Percentiles rank a stretch among this genome's conserved stretches.
phyloP scores from a whole-genome alignment of 257 asterid genomes.

The Nemophila menziesii region DNA sequence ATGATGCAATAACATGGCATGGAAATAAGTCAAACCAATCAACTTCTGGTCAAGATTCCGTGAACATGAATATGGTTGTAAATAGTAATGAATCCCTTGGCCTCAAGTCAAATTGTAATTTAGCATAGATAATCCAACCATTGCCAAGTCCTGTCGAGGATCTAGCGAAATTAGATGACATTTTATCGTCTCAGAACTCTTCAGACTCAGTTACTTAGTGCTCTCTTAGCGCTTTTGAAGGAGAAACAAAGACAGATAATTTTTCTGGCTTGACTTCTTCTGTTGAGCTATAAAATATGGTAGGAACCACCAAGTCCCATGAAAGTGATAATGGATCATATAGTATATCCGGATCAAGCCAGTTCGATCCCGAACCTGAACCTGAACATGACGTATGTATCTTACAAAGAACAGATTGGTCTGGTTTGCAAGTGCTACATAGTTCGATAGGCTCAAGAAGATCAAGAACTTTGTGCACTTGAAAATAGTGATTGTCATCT shows the following conservation, averaged over 20 bases:
- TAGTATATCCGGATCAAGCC: constrained; percentile 10
- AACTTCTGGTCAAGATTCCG: too few relatives aligned
- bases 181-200: constrained; percentile 62
- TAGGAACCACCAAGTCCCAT: constrained; percentile 21
- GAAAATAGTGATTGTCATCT: constrained; percentile 52
- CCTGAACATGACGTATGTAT: constrained; percentile 18
- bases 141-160: constrained; percentile 19
- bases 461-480: constrained; percentile 21
- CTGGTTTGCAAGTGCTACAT: constrained; percentile 12
- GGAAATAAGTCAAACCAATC: too few relatives aligned
- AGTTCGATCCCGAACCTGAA: too few relatives aligned
- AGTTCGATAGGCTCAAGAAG: constrained; percentile 26
- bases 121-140: neutral
- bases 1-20: too few relatives aligned
- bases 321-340: constrained; percentile 20
- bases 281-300: constrained; percentile 46
- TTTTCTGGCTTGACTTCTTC: constrained; percentile 30
- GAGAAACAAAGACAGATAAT: constrained; percentile 18
- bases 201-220: constrained; percentile 32
- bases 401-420: constrained; percentile 19
- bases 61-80: too few relatives aligned
- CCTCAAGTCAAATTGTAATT: too few relatives aligned
- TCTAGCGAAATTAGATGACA: constrained; percentile 42
- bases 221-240: constrained; percentile 37
- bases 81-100: too few relatives aligned